A percentile compares a stretch with the other conserved stretches of the same genome.
phyloP scores from a whole-genome alignment of 441 rosid species.

The Erodium moschatum region DNA sequence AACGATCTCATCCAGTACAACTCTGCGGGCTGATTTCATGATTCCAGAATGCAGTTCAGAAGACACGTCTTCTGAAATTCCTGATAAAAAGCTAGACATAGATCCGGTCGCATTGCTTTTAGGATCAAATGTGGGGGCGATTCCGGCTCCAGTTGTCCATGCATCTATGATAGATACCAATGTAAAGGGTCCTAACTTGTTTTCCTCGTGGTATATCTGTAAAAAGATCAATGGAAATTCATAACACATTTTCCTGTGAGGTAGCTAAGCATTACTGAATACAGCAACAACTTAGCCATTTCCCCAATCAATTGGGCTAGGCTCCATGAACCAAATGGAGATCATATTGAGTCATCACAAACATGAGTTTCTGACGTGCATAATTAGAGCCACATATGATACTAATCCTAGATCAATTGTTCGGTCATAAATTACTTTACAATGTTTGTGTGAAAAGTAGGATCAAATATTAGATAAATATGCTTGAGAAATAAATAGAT shows the following conservation, averaged over 20 bases:
- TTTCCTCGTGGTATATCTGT: slow-evolving; percentile 63
- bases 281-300: no score
- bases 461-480: background rate
- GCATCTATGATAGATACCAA: slow-evolving; percentile 46
- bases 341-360: background rate
- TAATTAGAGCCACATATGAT: background rate
- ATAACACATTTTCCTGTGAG: background rate
- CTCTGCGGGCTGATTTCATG: slow-evolving; percentile 69
- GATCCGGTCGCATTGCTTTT: slow-evolving; percentile 29
- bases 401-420: background rate
- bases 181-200: slow-evolving; percentile 43
- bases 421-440: background rate
- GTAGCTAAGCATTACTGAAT: background rate
- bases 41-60: slow-evolving; percentile 69
- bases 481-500: background rate
- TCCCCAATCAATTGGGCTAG: no score
- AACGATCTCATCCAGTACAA: slow-evolving; percentile 69
- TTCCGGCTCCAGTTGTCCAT: slow-evolving; percentile 35
- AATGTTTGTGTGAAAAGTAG: background rate
- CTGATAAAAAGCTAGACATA: slow-evolving; percentile 36
- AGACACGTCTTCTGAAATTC: slow-evolving; percentile 65
- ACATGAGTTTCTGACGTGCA: background rate
- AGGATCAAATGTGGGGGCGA: slow-evolving; percentile 23
- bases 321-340: no score
- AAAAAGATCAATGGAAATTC: slow-evolving; percentile 20